Percentiles rank a stretch among this genome's conserved stretches.
These are phyloP conservation scores for Lepiota subincarnata DNA, from an alignment of 768 basidiomycete species.

Conservation along the genomic window DNA sequence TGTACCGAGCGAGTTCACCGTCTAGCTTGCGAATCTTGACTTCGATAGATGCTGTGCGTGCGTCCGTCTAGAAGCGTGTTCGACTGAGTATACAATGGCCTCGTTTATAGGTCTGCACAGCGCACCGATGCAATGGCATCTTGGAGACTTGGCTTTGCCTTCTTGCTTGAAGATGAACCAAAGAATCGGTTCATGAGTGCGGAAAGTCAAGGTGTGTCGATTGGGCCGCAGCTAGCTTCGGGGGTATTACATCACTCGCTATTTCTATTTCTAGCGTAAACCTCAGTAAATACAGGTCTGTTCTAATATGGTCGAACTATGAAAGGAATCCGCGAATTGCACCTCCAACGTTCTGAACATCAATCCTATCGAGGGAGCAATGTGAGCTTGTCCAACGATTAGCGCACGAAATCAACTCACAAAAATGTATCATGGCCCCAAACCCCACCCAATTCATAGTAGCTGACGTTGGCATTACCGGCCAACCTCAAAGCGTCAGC, in stretches of 20 bases:
- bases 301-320: slow-evolving; percentile 19
- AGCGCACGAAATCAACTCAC: slow-evolving; percentile 40
- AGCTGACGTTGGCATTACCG: slow-evolving; percentile 85
- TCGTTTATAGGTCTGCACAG: slow-evolving; percentile 10
- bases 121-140: slow-evolving; percentile 91
- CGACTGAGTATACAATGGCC: background rate
- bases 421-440: slow-evolving; percentile 99
- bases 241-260: slow-evolving; percentile 3
- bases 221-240: background rate
- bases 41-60: slow-evolving; percentile 82
- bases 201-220: background rate
- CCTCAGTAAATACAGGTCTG: background rate
- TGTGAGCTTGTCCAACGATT: background rate
- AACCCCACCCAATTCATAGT: slow-evolving; percentile 98
- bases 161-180: slow-evolving; percentile 68
- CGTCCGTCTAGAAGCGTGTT: slow-evolving; percentile 65
- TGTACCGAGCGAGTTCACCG: slow-evolving; percentile 86
- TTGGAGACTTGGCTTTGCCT: slow-evolving; percentile 79
- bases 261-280: background rate
- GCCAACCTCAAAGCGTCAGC: slow-evolving; percentile 88
- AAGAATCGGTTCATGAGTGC: slow-evolving; percentile 79
- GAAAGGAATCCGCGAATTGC: slow-evolving; percentile 88
- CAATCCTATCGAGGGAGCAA: slow-evolving; percentile 46
- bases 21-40: slow-evolving; percentile 97
- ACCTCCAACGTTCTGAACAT: slow-evolving; percentile 85